Conservation (phyloP, 2,329 filamentous ascomycete species). For the Phaeosphaeriaceae sp. region DNA sequence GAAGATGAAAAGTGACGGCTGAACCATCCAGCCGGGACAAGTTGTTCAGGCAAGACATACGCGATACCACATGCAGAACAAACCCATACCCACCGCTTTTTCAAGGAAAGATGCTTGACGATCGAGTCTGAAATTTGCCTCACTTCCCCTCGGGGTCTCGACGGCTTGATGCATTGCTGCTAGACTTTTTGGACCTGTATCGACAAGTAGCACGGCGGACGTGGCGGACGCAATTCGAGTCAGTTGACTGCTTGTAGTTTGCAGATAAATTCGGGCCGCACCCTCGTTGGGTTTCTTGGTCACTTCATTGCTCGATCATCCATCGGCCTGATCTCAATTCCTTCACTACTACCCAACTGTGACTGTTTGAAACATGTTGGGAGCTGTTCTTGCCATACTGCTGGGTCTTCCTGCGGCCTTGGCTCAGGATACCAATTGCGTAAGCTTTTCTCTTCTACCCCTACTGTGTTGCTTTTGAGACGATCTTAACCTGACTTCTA, state of each 20-base stretch:
- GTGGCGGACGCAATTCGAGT: background rate
- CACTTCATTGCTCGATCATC: background rate
- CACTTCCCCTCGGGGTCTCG: background rate
- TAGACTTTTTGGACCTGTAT: background rate
- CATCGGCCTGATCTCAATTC: background rate
- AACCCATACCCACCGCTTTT: background rate
- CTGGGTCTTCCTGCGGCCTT: background rate
- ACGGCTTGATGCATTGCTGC: background rate
- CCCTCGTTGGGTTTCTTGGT: background rate
- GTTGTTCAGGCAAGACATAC: background rate
- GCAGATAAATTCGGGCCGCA: background rate
- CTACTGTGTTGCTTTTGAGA: background rate
- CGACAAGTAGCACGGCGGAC: background rate
- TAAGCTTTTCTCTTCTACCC: background rate
- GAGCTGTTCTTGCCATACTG: background rate
- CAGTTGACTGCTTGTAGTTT: background rate
- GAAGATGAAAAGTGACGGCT: background rate
- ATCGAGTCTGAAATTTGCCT: background rate
- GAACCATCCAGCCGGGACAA: background rate
- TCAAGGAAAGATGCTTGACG: background rate
- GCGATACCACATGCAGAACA: background rate
- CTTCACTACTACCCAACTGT: background rate
- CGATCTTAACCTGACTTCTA: conserved; percentile 9
- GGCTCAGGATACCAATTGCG: conserved; percentile 1
- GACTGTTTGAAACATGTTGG: background rate